These are phyloP conservation scores for Fusarium sp. DNA, from an alignment of 2,329 filamentous ascomycete genomes.

Conservation along the genomic window DNA sequence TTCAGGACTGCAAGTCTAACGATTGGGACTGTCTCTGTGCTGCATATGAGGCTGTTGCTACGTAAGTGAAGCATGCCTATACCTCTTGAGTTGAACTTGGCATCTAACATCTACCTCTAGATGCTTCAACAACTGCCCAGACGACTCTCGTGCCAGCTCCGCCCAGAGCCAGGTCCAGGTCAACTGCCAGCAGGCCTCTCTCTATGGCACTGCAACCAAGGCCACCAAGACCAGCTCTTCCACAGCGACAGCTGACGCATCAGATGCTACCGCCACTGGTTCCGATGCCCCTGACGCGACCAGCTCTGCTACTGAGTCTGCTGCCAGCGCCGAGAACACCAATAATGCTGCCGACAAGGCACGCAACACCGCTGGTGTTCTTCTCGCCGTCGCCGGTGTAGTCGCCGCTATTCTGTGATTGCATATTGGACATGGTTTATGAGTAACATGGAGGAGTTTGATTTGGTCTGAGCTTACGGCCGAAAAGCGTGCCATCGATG, in stretches of 20 bases:
- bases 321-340: slow-evolving; percentile 35
- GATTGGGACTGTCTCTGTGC: slow-evolving; percentile 61
- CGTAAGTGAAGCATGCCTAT: slow-evolving; percentile 48
- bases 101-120: slow-evolving; percentile 40
- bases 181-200: slow-evolving; percentile 57
- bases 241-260: slow-evolving; percentile 19
- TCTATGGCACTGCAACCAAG: slow-evolving; percentile 51
- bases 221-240: slow-evolving; percentile 38
- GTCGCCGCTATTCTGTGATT: slow-evolving; percentile 51
- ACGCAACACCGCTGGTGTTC: slow-evolving; percentile 46
- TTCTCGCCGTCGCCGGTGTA: slow-evolving; percentile 51
- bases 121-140: slow-evolving; percentile 67
- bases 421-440: background rate
- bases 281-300: slow-evolving; percentile 31
- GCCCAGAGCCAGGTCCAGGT: slow-evolving; percentile 52
- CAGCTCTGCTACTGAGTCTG: slow-evolving; percentile 27
- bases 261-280: slow-evolving; percentile 31
- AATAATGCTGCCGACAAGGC: slow-evolving; percentile 44
- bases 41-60: slow-evolving; percentile 55
- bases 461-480: slow-evolving; percentile 1
- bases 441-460: slow-evolving; percentile 13
- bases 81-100: background rate
- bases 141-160: slow-evolving; percentile 51
- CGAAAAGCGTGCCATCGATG: slow-evolving; percentile 20
- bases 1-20: slow-evolving; percentile 48